Conservation (phyloP, 305 asterid genomes). For the Fraxinus angustifolia region DNA sequence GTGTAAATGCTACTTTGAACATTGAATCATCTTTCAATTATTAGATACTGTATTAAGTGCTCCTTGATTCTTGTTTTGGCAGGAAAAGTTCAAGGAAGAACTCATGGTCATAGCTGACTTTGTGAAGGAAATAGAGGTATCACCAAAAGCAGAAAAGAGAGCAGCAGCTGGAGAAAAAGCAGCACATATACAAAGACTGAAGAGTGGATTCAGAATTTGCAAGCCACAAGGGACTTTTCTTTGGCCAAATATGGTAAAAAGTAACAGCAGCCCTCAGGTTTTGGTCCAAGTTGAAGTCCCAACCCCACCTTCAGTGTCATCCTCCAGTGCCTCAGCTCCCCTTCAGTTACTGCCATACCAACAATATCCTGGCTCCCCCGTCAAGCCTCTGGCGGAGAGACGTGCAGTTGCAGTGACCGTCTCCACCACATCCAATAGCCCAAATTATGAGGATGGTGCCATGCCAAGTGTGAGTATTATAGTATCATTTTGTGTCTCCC, state of each 20-base stretch:
- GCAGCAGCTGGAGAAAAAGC: slow-evolving; percentile 60
- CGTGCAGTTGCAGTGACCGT: slow-evolving; percentile 60
- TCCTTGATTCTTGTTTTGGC: slow-evolving; percentile 24
- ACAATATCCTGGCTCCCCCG: slow-evolving; percentile 45
- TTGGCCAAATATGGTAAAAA: slow-evolving; percentile 82
- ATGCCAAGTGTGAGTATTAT: slow-evolving; percentile 41
- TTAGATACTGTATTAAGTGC: slow-evolving; percentile 1
- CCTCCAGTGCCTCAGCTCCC: slow-evolving; percentile 56
- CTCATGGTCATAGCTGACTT: slow-evolving; percentile 48
- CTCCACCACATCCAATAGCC: slow-evolving; percentile 40
- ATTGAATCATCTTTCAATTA: slow-evolving; percentile 1
- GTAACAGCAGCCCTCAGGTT: slow-evolving; percentile 40
- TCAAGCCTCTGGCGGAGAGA: slow-evolving; percentile 80
- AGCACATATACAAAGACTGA: slow-evolving; percentile 76
- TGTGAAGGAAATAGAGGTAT: slow-evolving; percentile 72
- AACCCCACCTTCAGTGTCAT: slow-evolving; percentile 88
- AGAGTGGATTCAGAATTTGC: slow-evolving; percentile 95
- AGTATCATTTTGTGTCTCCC: not conserved
- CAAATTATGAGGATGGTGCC: slow-evolving; percentile 29
- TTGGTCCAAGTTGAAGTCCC: slow-evolving; percentile 74
- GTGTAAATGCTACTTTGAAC: not conserved
- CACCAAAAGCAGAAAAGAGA: slow-evolving; percentile 22
- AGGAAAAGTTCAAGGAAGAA: slow-evolving; percentile 70
- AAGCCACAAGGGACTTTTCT: slow-evolving; percentile 91
- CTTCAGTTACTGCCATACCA: slow-evolving; percentile 40